A percentile compares a stretch with the other conserved stretches of the same genome.
Evolutionary conservation across 305 asterid species (phyloP).

Genomic region (Fraxinus nigra): DNA sequence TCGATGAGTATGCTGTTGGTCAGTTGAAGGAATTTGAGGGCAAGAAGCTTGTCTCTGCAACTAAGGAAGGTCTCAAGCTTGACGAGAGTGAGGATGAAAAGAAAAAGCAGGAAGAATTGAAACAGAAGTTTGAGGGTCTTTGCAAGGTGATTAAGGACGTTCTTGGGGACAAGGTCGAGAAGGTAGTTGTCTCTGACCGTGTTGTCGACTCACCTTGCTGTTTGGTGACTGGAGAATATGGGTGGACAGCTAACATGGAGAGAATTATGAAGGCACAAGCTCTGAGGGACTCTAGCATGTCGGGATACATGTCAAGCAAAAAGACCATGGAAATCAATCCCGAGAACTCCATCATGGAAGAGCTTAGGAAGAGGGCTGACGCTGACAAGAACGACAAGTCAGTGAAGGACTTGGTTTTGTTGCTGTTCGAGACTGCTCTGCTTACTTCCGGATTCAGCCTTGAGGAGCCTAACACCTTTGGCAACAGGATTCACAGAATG

Average conservation of each 20-base stretch:
- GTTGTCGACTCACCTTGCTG: conserved; percentile 39
- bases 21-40: conserved; percentile 57
- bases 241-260: conserved; percentile 51
- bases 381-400: conserved; percentile 55
- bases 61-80: conserved; percentile 43
- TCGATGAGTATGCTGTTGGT: conserved; percentile 33
- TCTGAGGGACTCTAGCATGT: conserved; percentile 34
- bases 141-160: conserved; percentile 37
- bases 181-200: conserved; percentile 34
- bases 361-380: conserved; percentile 35
- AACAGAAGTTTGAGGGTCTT: conserved; percentile 30
- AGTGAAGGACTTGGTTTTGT: conserved; percentile 62
- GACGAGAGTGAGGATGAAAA: conserved; percentile 32
- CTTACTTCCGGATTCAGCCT: conserved; percentile 77
- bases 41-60: conserved; percentile 67
- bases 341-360: conserved; percentile 34
- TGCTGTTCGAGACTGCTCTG: conserved; percentile 63
- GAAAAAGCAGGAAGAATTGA: conserved; percentile 21
- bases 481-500: conserved; percentile 73
- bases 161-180: conserved; percentile 33
- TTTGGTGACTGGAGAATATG: conserved; percentile 35
- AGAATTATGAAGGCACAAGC: conserved; percentile 47
- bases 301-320: conserved; percentile 36
- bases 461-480: conserved; percentile 68
- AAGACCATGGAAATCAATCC: conserved; percentile 36